Percentiles rank a stretch among this genome's conserved stretches.
Evolutionary conservation across 768 basidiomycete species (phyloP).

Genomic region (Termitomyces sp.): DNA sequence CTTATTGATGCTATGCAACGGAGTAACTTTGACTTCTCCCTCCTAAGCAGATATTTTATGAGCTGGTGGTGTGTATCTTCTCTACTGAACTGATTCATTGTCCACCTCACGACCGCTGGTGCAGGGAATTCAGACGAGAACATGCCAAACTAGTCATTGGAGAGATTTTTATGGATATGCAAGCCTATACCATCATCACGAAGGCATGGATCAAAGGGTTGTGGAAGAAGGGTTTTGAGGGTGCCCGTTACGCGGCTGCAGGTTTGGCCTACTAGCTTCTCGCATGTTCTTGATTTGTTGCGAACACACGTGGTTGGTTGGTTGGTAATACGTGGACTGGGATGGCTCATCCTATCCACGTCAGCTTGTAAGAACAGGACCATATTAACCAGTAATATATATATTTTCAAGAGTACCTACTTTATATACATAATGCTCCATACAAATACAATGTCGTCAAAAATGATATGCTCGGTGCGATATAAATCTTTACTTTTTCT

Average conservation of each 20-base stretch:
- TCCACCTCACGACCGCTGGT: constrained; percentile 1
- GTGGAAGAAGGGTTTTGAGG: constrained; percentile 48
- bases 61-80: constrained; percentile 61
- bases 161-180: constrained; percentile 60
- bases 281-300: background rate
- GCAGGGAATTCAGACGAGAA: constrained; percentile 54
- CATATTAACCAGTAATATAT: too few relatives aligned
- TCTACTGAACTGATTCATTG: background rate
- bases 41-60: constrained; percentile 44
- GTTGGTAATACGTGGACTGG: too few relatives aligned
- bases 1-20: constrained; percentile 38
- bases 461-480: background rate
- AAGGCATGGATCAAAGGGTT: constrained; percentile 65
- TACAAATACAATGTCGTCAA: background rate
- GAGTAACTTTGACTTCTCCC: constrained; percentile 43
- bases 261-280: constrained; percentile 40
- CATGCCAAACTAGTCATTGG: constrained; percentile 45
- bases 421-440: background rate
- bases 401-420: background rate
- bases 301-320: too few relatives aligned
- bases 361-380: too few relatives aligned
- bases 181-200: constrained; percentile 48
- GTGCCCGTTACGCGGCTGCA: constrained; percentile 68
- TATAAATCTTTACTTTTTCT: constrained; percentile 22
- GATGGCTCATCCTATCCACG: too few relatives aligned